Conservation (phyloP, 2,329 filamentous ascomycete species). For the Beauveria caledonica region DNA sequence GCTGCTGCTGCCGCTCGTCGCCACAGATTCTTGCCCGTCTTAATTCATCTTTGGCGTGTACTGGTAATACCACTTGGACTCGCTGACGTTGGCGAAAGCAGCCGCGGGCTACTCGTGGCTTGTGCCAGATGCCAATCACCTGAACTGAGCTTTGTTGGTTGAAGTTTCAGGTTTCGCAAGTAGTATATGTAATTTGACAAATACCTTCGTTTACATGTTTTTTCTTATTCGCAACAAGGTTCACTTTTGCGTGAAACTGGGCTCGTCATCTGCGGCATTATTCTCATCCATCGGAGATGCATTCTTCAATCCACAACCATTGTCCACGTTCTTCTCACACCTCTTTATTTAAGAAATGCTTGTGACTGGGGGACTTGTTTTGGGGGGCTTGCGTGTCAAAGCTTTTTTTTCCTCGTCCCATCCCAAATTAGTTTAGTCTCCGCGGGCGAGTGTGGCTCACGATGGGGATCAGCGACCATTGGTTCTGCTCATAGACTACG, state of each 20-base stretch:
- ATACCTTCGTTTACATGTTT: not conserved
- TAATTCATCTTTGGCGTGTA: constrained; percentile 10
- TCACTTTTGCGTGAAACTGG: not conserved
- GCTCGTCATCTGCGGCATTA: not conserved
- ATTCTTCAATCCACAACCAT: not conserved
- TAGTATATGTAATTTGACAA: not conserved
- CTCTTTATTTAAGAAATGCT: not conserved
- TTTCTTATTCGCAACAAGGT: not conserved
- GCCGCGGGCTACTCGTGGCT: not conserved
- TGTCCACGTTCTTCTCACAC: not conserved
- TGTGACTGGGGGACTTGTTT: no score
- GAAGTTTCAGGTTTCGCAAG: no score
- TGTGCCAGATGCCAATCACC: no score
- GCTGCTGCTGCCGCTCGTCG: no score
- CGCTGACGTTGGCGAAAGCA: not conserved
- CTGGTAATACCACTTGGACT: constrained; percentile 3
- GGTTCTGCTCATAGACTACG: not conserved
- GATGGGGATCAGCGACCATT: not conserved
- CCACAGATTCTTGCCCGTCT: constrained; percentile 13
- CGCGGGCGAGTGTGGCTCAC: not conserved
- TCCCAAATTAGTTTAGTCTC: constrained; percentile 3
- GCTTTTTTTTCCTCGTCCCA: not conserved
- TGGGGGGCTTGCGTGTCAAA: not conserved
- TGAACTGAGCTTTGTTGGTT: no score
- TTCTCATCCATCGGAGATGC: not conserved